Evolutionary conservation across 1,284 basidiomycete species (phyloP).

Genomic region (Pseudozyma hubeiensis): DNA sequence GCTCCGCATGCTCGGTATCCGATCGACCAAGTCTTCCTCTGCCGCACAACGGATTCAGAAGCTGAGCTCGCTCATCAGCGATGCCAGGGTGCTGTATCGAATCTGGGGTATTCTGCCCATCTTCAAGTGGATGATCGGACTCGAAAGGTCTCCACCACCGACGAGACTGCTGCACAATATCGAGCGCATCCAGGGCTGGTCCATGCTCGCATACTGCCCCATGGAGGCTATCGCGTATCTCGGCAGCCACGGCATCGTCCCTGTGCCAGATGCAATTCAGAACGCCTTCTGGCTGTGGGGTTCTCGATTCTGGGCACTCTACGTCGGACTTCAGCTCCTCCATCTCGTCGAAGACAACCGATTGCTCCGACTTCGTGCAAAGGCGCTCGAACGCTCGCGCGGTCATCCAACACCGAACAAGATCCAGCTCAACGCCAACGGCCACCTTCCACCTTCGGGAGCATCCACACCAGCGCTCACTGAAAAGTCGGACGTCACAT

Average conservation of each 20-base stretch:
- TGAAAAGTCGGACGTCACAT: conserved; percentile 29
- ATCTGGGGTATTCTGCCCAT: conserved; percentile 69
- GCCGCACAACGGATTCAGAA: conserved; percentile 49
- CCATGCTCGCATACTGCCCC: conserved; percentile 67
- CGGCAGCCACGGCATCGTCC: conserved; percentile 61
- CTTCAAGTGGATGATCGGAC: conserved; percentile 66
- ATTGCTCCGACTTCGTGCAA: conserved; percentile 61
- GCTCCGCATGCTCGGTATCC: conserved; percentile 48
- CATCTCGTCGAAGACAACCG: conserved; percentile 68
- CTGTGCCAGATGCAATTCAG: conserved; percentile 52
- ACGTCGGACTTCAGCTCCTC: conserved; percentile 65
- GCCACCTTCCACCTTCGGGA: conserved; percentile 1
- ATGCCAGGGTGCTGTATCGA: conserved; percentile 63
- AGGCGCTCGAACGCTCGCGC: conserved; percentile 62
- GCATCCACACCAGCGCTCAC: conserved; percentile 9
- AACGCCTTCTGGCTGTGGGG: conserved; percentile 59
- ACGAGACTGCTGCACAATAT: conserved; percentile 63
- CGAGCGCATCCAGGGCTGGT: conserved; percentile 67
- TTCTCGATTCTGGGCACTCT: conserved; percentile 64
- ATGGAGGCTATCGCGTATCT: conserved; percentile 67
- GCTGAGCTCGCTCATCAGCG: conserved; percentile 55
- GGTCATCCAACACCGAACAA: conserved; percentile 60
- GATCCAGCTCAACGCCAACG: conserved; percentile 42
- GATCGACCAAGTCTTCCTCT: conserved; percentile 42
- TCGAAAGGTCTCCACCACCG: conserved; percentile 62